Base-by-base conservation (phyloP, 2,329 filamentous ascomycete species). In the Fusarium camptoceras region DNA sequence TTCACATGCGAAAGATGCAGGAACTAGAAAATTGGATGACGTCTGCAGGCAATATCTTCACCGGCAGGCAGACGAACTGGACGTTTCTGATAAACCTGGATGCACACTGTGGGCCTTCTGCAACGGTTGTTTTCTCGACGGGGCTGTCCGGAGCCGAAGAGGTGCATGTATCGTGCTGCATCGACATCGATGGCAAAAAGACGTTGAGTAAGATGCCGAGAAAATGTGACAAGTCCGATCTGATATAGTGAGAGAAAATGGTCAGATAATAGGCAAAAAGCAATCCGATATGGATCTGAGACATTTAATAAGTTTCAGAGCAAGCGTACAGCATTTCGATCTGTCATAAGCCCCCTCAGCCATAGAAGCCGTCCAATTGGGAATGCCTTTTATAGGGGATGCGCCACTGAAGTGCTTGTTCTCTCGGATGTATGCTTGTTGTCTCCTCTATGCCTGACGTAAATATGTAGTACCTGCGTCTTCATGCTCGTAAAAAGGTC, bases 21-120 rank as follows among this genome's bases (percentile, higher is more conserved):
- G 46, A 49, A 14, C 14, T 66, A 11, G 56, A 70, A 42, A 8
- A 30, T n/a, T 60, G 69, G 68, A n/a, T 37, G 34, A 37, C 18
- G 34, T 37, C 34, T 37, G 34, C 34, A 64, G 22, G 25, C 10
- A 37, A 34, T 1, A 1, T 70, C 5, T 71, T 71, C 22, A 8
- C 8, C 6, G 27, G n/a, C 8, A 57, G 37, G 4, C 55, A 30
- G 8, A 25, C 59, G 25, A 31, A 30, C 4, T 71, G 68, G 68
- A 10, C 27, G 3, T 71, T 72, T 14, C n/a, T n/a, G 4, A 70
- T 70, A 14, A 5, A 42, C 1, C 8, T 34, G 8, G 49, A 27
- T 16, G 28, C 43, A 3, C 57, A n/a, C 7, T 48, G 49, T 16
- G 61, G 41, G 1, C 65, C 68, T 4, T 53, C 27, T 1, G 59